Base-by-base conservation (phyloP, 2,329 filamentous ascomycete genomes). In the Xylariaceae sp. region DNA sequence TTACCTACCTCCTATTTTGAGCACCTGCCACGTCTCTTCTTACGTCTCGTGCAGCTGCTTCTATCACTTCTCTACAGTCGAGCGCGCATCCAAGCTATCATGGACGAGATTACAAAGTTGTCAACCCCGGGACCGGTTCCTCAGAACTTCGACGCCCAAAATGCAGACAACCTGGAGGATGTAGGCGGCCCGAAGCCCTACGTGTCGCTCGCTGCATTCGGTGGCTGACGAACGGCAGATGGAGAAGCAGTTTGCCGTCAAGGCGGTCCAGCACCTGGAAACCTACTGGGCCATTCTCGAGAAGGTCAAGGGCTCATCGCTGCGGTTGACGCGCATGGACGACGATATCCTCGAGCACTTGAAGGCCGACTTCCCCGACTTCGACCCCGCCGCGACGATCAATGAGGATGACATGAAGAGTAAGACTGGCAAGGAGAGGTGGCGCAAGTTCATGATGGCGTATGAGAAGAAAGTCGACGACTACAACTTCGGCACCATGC, bases 231-330 rank as follows among this genome's bases (percentile, higher is more conserved):
- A 24, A 12, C 21, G 19, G 26, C 46, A 94, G 85, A 95, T 98
- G 59, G 92, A 98, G 75, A 94, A 95, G 73, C 92, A 96, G 63
- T 98, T 98, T 55, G 92, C 92, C 19, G 92, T 98, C 52, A 96
- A 96, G 71, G 89, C 83, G 32, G 92, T 96, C 23, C 85, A 94
- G 62, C 92, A 98, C 62, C 86, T 98, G 74, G 77, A 86, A 55
- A 95, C 90, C 31, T 96, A 98, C 72, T 98, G 90, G 90, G 72
- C 80, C 33, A 90, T 98, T 56, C 83, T 98, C 51, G 83, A 95
- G 63, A 87, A 83, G 57, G 77, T 94, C 47, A 85, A 77, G 50
- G 92, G 90, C 47, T 94, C 88, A n/a, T 68, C 80, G 43, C 71
- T 98, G 39, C 84, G 87, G 42, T 76, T 98, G 43, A 98, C 92